Evolutionary conservation across 2,329 filamentous ascomycete genomes (phyloP), one percentile per base, ranked within the genome.

Genomic region (Myriosclerotinia duriaeana): DNA sequence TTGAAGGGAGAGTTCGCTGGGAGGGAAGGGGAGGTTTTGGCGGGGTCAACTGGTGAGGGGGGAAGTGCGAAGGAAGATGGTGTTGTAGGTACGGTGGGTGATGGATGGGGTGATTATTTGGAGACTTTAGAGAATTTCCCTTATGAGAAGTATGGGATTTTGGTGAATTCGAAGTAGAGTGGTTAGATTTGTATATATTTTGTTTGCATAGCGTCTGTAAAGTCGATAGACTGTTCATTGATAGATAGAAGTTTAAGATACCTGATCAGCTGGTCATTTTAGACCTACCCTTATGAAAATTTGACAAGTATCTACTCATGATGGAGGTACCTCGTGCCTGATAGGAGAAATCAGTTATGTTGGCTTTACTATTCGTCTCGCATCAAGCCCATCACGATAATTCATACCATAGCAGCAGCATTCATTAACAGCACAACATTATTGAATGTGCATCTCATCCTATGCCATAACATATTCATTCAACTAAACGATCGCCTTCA

Each of bases 21-120:
- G 1, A 84, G 89, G 53, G 92, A 97, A 80, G 84, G 84, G 14
- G 86, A 93, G 76, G 92, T 99, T 3, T 80, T 99, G 30, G 94
- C 95, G 0, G 95, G 93, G 0, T 80, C 87, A 72, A 80, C 87
- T 69, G 95, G 71, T 6, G 72, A 71, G 54, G 73, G 69, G 15
- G 71, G 71, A 0, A 65, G 68, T 26, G 70, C 67, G 30, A 38
- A 84, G 86, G 64, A 73, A 80, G 68, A 53, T 22, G 82, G 87
- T 70, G 81, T 85, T 76, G 93, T 89, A 34, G 87, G 86, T 0
- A 81, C 87, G 74, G 63, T 83, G 15, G 82, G 79, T 59, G 87
- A 89, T 70, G 87, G 86, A 17, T 89, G 86, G 86, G 85, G 81
- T 1, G 81, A 87, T 73, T 83, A 85, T 71, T 76, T 84, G 64